Evolutionary conservation across 2,329 filamentous ascomycete species (phyloP).

Genomic region (Trichoderma atroviride): DNA sequence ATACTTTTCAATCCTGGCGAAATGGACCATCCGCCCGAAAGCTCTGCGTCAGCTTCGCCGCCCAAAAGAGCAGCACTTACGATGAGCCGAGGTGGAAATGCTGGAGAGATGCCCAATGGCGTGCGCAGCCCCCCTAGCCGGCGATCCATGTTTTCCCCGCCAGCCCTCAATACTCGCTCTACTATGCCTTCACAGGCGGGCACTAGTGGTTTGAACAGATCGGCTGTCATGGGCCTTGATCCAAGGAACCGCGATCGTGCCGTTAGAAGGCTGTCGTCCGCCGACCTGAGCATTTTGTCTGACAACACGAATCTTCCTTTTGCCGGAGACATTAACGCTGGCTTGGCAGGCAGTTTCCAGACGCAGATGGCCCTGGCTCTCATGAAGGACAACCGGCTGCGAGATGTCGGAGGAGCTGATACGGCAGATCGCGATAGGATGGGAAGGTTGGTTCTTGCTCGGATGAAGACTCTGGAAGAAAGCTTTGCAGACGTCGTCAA

Average conservation of each 20-base stretch:
- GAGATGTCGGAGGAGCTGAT: slow-evolving; percentile 45
- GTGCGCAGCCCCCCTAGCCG: slow-evolving; percentile 50
- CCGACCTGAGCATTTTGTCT: slow-evolving; percentile 74
- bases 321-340: slow-evolving; percentile 62
- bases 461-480: slow-evolving; percentile 93
- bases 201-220: slow-evolving; percentile 42
- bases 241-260: slow-evolving; percentile 46
- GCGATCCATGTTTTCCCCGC: slow-evolving; percentile 43
- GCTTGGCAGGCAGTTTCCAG: slow-evolving; percentile 74
- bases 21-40: slow-evolving; percentile 39
- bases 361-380: slow-evolving; percentile 78
- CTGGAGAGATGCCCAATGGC: slow-evolving; percentile 35
- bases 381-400: slow-evolving; percentile 59
- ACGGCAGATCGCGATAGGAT: slow-evolving; percentile 64
- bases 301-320: slow-evolving; percentile 61
- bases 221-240: slow-evolving; percentile 56
- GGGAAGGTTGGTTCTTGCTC: slow-evolving; percentile 78
- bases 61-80: slow-evolving; percentile 37
- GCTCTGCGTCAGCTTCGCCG: slow-evolving; percentile 50
- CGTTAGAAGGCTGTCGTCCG: slow-evolving; percentile 58
- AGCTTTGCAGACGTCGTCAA: slow-evolving; percentile 84
- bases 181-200: slow-evolving; percentile 47
- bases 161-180: slow-evolving; percentile 59
- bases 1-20: slow-evolving; percentile 78
- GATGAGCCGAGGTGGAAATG: slow-evolving; percentile 36